Evolutionary conservation across 192 early-diverging fungal species (phyloP).

Genomic region (Coemansia sp.): DNA sequence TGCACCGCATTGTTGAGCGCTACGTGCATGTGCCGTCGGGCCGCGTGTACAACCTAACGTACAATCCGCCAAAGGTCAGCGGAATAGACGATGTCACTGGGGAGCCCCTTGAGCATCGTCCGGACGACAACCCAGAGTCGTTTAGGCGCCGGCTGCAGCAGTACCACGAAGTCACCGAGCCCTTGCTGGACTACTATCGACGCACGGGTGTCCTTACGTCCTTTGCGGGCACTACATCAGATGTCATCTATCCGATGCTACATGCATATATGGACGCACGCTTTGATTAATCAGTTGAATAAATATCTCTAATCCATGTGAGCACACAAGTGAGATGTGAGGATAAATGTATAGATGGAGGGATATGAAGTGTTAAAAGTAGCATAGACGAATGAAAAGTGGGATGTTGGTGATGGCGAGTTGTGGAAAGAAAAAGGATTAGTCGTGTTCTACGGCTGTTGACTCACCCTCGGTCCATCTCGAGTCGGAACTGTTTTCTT

Average conservation of each 20-base stretch:
- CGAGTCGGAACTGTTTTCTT: constrained; percentile 57
- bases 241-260: constrained; percentile 91
- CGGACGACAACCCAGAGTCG: constrained; percentile 86
- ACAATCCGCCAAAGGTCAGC: constrained; percentile 84
- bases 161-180: constrained; percentile 77
- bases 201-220: constrained; percentile 64
- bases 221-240: constrained; percentile 81
- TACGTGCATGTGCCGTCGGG: constrained; percentile 93
- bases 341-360: neutral
- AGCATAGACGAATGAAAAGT: neutral
- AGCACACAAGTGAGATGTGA: neutral
- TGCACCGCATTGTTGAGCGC: constrained; percentile 90
- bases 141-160: constrained; percentile 78
- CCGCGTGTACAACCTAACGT: constrained; percentile 90
- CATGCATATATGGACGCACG: constrained; percentile 41
- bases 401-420: neutral
- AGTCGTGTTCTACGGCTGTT: constrained; percentile 56
- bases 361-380: neutral
- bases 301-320: neutral
- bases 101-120: constrained; percentile 82
- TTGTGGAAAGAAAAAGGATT: neutral
- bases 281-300: constrained; percentile 25
- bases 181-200: constrained; percentile 85
- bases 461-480: constrained; percentile 53
- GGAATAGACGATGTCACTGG: constrained; percentile 94